Evolutionary conservation across 2,329 filamentous ascomycete genomes (phyloP).

Genomic region (Septoria linicola): DNA sequence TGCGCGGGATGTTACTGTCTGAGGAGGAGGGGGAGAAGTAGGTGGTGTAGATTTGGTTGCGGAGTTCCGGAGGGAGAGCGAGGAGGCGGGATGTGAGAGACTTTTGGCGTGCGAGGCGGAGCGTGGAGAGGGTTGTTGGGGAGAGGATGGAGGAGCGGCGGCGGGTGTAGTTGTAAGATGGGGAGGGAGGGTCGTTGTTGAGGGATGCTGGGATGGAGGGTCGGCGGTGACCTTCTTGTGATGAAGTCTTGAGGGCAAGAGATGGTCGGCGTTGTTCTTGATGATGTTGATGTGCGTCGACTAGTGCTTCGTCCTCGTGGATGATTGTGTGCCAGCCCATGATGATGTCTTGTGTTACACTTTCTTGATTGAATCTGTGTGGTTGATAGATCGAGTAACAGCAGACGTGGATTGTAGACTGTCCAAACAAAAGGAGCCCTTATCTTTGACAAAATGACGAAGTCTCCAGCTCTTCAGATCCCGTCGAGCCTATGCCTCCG

Average conservation of each 20-base stretch:
- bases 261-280: too few species aligned
- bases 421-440: too few species aligned
- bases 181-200: background rate
- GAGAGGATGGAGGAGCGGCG: slow-evolving; percentile 4
- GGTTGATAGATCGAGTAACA: too few species aligned
- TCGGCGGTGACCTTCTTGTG: background rate
- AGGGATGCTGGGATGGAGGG: slow-evolving; percentile 3
- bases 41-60: slow-evolving; percentile 23
- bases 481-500: too few species aligned
- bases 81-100: slow-evolving; percentile 12
- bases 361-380: background rate
- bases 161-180: background rate
- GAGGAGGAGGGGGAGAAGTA: slow-evolving; percentile 17
- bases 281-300: too few species aligned
- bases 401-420: too few species aligned
- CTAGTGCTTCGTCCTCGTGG: background rate
- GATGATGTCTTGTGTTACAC: background rate
- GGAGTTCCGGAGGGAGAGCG: slow-evolving; percentile 23
- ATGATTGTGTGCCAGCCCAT: slow-evolving; percentile 4
- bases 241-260: background rate
- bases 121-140: background rate
- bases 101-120: background rate
- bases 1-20: slow-evolving; percentile 13
- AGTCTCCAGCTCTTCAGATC: too few species aligned
- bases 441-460: too few species aligned